These are phyloP conservation scores for Hyaloperonospora brassicae DNA, from an alignment of 352 stramenopile genomes.

Conservation along the genomic window DNA sequence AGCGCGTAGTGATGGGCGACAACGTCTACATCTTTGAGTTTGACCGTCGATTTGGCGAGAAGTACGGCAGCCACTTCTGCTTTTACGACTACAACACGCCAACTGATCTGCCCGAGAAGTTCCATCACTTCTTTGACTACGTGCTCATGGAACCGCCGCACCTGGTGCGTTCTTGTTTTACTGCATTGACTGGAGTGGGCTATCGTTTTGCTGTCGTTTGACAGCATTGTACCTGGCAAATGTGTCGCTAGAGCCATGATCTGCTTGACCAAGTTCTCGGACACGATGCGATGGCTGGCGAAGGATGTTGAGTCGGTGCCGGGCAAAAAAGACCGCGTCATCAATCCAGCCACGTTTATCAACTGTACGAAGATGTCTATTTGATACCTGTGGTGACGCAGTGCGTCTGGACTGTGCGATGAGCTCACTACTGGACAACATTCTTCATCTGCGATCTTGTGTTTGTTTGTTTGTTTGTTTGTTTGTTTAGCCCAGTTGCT, in stretches of 20 bases:
- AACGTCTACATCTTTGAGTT: conserved; percentile 53
- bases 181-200: background rate
- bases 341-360: conserved; percentile 45
- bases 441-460: conserved; percentile 1
- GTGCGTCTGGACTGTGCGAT: background rate
- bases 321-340: conserved; percentile 31
- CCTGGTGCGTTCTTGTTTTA: conserved; percentile 21
- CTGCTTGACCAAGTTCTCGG: conserved; percentile 52
- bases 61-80: conserved; percentile 42
- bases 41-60: conserved; percentile 45
- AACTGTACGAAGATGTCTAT: conserved; percentile 22
- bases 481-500: conserved; percentile 34
- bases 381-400: background rate
- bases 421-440: background rate
- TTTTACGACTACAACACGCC: conserved; percentile 58
- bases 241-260: conserved; percentile 31
- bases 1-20: conserved; percentile 16
- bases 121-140: conserved; percentile 55
- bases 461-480: conserved; percentile 3
- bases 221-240: background rate
- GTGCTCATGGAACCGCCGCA: conserved; percentile 49
- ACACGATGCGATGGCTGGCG: conserved; percentile 48
- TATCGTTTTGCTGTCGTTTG: background rate
- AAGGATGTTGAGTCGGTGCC: conserved; percentile 30
- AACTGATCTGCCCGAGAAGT: conserved; percentile 35